A percentile compares a stretch with the other conserved stretches of the same genome.
Evolutionary conservation across 495 filamentous ascomycete genomes (phyloP).

Genomic region (Pseudevernia furfuracea): DNA sequence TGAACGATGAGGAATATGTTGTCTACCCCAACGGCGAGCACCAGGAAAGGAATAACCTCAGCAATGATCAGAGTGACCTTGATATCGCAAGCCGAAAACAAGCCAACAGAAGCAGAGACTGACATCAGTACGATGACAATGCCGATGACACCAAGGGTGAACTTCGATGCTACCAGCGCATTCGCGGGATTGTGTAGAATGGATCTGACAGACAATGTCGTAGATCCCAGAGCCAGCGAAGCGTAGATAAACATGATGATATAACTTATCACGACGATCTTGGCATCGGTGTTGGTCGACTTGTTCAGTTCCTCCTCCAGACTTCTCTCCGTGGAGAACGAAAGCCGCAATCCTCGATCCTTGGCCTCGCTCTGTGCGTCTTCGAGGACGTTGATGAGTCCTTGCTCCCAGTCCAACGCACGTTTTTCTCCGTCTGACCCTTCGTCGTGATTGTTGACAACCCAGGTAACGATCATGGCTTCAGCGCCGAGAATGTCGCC

Average conservation of each 20-base stretch:
- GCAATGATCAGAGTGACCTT: constrained; percentile 96
- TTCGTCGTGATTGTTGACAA: constrained; percentile 81
- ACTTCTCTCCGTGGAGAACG: constrained; percentile 90
- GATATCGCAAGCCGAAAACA: constrained; percentile 82
- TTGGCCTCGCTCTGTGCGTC: constrained; percentile 72
- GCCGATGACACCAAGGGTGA: constrained; percentile 82
- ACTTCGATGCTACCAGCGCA: constrained; percentile 87
- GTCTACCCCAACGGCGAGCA: constrained; percentile 92
- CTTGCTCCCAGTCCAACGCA: constrained; percentile 85
- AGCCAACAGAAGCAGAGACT: constrained; percentile 84
- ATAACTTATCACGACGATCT: constrained; percentile 95
- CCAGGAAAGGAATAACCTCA: constrained; percentile 95
- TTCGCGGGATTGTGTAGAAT: constrained; percentile 72
- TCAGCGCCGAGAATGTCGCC: constrained; percentile 62
- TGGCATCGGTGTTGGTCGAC: constrained; percentile 93
- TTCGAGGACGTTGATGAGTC: constrained; percentile 60
- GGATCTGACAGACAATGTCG: constrained; percentile 64
- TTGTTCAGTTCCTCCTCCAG: constrained; percentile 91
- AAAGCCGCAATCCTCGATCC: constrained; percentile 71
- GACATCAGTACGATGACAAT: constrained; percentile 96
- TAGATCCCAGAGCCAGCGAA: constrained; percentile 82
- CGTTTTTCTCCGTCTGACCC: constrained; percentile 56
- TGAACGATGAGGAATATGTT: constrained; percentile 99
- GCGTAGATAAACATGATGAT: constrained; percentile 98
- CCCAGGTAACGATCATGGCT: constrained; percentile 88